Percentiles rank a stretch among this genome's conserved stretches.
Evolutionary conservation across 805 yeast species (phyloP).

Genomic region (Candida khao-thaluensis): DNA sequence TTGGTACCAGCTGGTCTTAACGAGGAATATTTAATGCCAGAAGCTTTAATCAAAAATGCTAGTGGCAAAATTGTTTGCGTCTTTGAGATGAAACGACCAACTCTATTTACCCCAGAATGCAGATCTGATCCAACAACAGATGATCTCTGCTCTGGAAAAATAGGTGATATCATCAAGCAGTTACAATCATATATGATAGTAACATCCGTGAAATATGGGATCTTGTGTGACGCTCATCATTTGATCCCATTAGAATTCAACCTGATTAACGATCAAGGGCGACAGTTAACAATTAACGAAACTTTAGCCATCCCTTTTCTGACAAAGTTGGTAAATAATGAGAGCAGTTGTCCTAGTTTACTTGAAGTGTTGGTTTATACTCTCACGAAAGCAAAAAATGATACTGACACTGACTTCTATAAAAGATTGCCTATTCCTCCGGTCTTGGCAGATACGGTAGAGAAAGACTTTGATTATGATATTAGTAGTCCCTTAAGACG

Average conservation of each 20-base stretch:
- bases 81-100: not conserved
- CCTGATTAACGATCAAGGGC: too few species aligned
- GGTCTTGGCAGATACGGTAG: not conserved
- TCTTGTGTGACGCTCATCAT: not conserved
- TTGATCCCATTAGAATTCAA: not conserved
- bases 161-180: not conserved
- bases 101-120: not conserved
- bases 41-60: not conserved
- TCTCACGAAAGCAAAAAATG: not conserved
- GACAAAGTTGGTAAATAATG: not conserved
- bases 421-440: not conserved
- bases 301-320: not conserved
- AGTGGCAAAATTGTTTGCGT: not conserved
- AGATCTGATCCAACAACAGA: not conserved
- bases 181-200: constrained; percentile 3
- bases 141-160: not conserved
- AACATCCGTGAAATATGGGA: constrained; percentile 1
- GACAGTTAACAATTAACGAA: too few species aligned
- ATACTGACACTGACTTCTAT: not conserved
- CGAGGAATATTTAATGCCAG: too few species aligned
- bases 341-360: too few species aligned
- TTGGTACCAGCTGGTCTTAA: not conserved
- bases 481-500: too few species aligned
- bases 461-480: too few species aligned
- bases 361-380: not conserved